Conservation (phyloP, 106 monocot genomes). For the Dendrobium nobile region DNA sequence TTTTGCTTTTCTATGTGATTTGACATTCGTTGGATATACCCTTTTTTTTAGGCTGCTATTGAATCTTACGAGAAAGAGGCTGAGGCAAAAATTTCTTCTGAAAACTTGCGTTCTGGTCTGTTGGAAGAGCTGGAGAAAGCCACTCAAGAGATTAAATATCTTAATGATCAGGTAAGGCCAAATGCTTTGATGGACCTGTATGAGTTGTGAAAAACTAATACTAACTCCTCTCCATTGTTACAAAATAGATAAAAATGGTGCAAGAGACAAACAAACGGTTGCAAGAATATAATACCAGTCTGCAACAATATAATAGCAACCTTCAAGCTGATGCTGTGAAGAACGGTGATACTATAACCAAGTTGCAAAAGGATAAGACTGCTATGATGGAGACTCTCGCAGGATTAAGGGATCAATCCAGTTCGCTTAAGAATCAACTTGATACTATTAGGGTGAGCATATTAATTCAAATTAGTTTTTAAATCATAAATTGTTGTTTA, state of each 20-base stretch:
- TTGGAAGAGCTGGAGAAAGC: constrained; percentile 47
- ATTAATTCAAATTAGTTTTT: background rate
- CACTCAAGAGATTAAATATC: constrained; percentile 32
- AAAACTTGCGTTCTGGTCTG: constrained; percentile 31
- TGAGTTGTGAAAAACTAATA: background rate
- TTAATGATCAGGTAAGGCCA: constrained; percentile 48
- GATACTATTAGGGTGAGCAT: constrained; percentile 54
- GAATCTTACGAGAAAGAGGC: constrained; percentile 50
- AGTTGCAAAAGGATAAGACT: constrained; percentile 67
- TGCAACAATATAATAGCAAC: constrained; percentile 90
- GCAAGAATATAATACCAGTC: constrained; percentile 81
- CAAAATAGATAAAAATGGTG: constrained; percentile 54
- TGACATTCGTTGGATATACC: too few relatives aligned
- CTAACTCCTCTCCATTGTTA: background rate
- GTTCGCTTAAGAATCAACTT: constrained; percentile 57
- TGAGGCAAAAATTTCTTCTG: constrained; percentile 37
- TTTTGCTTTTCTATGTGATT: background rate
- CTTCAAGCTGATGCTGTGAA: constrained; percentile 62
- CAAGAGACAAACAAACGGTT: constrained; percentile 68
- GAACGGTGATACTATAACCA: constrained; percentile 42
- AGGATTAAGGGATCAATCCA: constrained; percentile 43
- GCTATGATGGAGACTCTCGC: constrained; percentile 65
- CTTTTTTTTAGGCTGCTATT: constrained; percentile 32
- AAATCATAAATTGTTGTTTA: background rate
- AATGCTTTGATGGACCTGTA: background rate